phyloP scores from a whole-genome alignment of 495 filamentous ascomycete genomes.

The Zalerion maritima region DNA sequence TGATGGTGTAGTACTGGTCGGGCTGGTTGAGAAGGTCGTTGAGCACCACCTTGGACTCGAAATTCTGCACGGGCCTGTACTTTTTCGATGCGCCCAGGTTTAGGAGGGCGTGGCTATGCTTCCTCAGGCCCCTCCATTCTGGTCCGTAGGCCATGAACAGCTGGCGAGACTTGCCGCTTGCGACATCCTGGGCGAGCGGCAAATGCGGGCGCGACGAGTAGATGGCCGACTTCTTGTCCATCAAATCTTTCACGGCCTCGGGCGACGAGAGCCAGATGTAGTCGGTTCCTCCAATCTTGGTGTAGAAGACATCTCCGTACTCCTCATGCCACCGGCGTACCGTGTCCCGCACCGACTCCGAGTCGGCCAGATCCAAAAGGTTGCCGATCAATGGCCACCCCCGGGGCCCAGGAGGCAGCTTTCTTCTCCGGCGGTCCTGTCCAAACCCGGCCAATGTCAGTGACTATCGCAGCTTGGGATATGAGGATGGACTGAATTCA shows the following conservation, averaged over 20 bases:
- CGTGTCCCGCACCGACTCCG: conserved; percentile 4
- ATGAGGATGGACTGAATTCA: too few species aligned
- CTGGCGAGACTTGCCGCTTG: conserved; percentile 18
- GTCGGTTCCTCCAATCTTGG: conserved; percentile 12
- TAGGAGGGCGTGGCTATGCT: conserved; percentile 19
- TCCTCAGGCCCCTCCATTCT: conserved; percentile 20
- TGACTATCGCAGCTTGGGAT: too few species aligned
- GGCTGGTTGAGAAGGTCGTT: conserved; percentile 15
- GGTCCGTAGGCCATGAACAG: conserved; percentile 22
- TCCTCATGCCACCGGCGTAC: conserved; percentile 8
- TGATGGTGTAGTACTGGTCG: conserved; percentile 16
- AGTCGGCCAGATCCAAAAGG: conserved; percentile 7
- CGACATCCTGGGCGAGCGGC: conserved; percentile 5
- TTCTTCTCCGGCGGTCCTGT: conserved; percentile 5
- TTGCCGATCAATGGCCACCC: conserved; percentile 10
- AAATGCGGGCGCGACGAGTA: conserved; percentile 11
- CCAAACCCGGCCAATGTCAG: too few species aligned
- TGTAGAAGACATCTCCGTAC: conserved; percentile 13
- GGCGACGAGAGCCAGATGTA: conserved; percentile 16
- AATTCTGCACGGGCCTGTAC: conserved; percentile 15
- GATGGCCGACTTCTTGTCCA: conserved; percentile 17
- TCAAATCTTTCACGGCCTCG: conserved; percentile 13
- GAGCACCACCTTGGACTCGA: conserved; percentile 21
- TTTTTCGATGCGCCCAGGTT: conserved; percentile 4
- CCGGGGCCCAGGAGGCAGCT: conserved; percentile 6